A percentile compares a stretch with the other conserved stretches of the same genome.
These are phyloP conservation scores for Claviceps pusilla DNA, from an alignment of 2,329 filamentous ascomycete species.

Conservation along the genomic window DNA sequence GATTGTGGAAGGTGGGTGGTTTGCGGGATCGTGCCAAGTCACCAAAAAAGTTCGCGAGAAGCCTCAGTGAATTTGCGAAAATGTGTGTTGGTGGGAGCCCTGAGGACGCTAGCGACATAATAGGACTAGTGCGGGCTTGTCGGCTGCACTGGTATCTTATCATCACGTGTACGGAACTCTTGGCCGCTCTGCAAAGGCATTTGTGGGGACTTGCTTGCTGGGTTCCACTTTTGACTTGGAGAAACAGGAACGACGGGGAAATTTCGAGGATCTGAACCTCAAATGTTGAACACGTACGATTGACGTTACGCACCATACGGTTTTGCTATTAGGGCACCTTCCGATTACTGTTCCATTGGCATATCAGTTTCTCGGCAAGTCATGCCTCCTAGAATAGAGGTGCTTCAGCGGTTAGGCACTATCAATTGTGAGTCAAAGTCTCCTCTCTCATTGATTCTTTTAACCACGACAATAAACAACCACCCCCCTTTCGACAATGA, in stretches of 20 bases:
- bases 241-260: constrained; percentile 11
- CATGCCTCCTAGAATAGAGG: constrained; percentile 55
- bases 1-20: constrained; percentile 10
- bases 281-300: neutral
- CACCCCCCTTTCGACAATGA: too few species aligned
- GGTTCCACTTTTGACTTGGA: neutral
- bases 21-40: constrained; percentile 12
- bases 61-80: constrained; percentile 20
- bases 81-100: constrained; percentile 25
- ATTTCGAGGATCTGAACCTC: constrained; percentile 16
- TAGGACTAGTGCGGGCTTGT: constrained; percentile 10
- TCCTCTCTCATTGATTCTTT: neutral
- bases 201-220: neutral
- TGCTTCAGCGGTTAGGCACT: constrained; percentile 42
- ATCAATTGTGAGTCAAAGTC: constrained; percentile 39
- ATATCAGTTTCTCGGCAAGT: constrained; percentile 11
- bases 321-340: neutral
- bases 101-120: constrained; percentile 14
- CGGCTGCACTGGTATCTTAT: neutral
- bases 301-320: neutral
- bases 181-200: constrained; percentile 8
- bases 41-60: constrained; percentile 27
- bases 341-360: neutral
- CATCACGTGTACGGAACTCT: constrained; percentile 19
- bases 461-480: too few species aligned